phyloP scores from a whole-genome alignment of 768 basidiomycete genomes.

The Postia placenta region DNA sequence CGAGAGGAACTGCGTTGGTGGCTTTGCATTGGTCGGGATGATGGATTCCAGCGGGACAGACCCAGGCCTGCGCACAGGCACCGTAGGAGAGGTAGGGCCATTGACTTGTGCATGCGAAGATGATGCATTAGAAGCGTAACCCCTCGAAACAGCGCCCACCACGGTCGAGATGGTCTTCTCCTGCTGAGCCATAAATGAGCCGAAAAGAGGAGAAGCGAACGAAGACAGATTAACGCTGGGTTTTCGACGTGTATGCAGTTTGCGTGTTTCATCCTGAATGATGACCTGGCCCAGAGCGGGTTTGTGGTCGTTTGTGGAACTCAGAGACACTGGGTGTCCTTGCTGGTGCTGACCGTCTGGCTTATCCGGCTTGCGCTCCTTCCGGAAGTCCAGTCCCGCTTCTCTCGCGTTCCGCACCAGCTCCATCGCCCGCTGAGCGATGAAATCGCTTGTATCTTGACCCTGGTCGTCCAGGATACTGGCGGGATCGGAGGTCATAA shows the following conservation, averaged over 20 bases:
- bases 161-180: constrained; percentile 34
- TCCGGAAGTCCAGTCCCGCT: constrained; percentile 41
- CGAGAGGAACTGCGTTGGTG: constrained; percentile 80
- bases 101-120: constrained; percentile 8
- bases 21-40: constrained; percentile 72
- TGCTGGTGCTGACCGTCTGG: constrained; percentile 2
- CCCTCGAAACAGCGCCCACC: constrained; percentile 18
- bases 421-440: constrained; percentile 58
- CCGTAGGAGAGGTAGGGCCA: constrained; percentile 16
- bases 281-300: constrained; percentile 24
- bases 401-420: constrained; percentile 67
- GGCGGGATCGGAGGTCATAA: constrained; percentile 77
- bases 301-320: constrained; percentile 35
- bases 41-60: constrained; percentile 76
- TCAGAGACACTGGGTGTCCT: constrained; percentile 2
- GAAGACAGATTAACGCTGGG: constrained; percentile 19
- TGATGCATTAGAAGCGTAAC: constrained; percentile 2
- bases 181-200: constrained; percentile 50
- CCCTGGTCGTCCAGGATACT: constrained; percentile 74
- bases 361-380: constrained; percentile 19
- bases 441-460: constrained; percentile 51
- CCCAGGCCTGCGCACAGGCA: constrained; percentile 23
- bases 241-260: constrained; percentile 20
- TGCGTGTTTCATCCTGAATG: constrained; percentile 30
- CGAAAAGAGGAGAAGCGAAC: constrained; percentile 54